phyloP scores from a whole-genome alignment of 371 early-diverging fungal genomes.

The Mucor lusitanicus region DNA sequence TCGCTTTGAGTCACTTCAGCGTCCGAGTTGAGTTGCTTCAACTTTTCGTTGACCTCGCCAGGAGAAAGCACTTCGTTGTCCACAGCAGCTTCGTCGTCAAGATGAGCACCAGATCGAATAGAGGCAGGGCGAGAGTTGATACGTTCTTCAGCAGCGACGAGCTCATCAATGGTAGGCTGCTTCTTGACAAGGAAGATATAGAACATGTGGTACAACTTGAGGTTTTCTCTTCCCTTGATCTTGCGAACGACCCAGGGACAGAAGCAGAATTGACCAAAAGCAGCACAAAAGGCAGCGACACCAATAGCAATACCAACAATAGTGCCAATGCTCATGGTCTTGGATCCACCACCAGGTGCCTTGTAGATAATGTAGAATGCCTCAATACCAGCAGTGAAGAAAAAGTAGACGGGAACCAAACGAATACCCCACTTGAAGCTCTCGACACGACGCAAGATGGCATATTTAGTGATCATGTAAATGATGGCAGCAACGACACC shows the following conservation, averaged over 20 bases:
- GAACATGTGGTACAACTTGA: constrained; percentile 71
- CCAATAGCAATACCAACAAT: constrained; percentile 30
- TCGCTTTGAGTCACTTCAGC: background rate
- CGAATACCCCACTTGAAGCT: constrained; percentile 74
- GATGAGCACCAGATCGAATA: constrained; percentile 15
- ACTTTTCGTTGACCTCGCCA: background rate
- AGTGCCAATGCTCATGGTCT: constrained; percentile 23
- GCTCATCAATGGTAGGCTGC: constrained; percentile 38
- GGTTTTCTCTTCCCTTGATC: constrained; percentile 61
- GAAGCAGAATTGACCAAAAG: constrained; percentile 63
- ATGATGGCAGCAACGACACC: constrained; percentile 69
- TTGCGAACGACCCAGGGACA: constrained; percentile 66
- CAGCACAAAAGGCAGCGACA: constrained; percentile 19
- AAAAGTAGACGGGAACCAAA: constrained; percentile 83
- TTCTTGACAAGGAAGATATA: constrained; percentile 53
- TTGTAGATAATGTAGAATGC: constrained; percentile 79
- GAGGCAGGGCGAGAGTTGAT: constrained; percentile 48
- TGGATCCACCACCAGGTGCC: constrained; percentile 53
- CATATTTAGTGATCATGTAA: constrained; percentile 65
- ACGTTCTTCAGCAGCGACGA: constrained; percentile 18
- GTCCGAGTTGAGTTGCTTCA: background rate
- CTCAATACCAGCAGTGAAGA: constrained; percentile 69
- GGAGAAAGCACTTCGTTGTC: constrained; percentile 10
- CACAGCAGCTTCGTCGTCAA: constrained; percentile 13
- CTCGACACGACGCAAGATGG: constrained; percentile 64